Evolutionary conservation across 805 yeast species (phyloP), one percentile per base, ranked within the genome.

Genomic region (Lachancea dasiensis): DNA sequence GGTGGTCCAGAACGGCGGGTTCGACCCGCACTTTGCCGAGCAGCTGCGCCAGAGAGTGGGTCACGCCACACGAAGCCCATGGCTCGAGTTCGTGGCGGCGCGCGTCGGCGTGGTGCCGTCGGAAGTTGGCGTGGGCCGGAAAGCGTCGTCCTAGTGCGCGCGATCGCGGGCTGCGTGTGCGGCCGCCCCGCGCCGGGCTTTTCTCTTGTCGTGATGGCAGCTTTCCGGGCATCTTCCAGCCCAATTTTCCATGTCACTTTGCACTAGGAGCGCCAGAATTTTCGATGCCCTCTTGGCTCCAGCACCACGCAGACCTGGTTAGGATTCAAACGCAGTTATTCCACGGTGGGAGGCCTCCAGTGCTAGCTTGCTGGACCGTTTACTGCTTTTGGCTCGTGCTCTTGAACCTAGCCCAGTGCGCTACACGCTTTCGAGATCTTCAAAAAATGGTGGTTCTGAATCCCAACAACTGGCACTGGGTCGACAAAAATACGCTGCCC

Each of bases 401-500:
- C 21, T 22, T 6, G 5, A 6, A n/a, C 16, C 16, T n/a, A 20
- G 6, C 7, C 31, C 8, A 15, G 5, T 27, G 9, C 13, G 31
- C 14, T 20, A 6, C 22, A 3, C 22, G 9, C 14, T 28, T 4
- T 17, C 18, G 11, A 10, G 10, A 4, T 13, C n/a, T 7, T 13
- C 20, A 6, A 15, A 18, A 17, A 19, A 78, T 77, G 84, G 83
- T 75, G 38, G 84, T 79, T 26, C 75, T 76, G 52, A 79, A 79
- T 66, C 84, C 84, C 24, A 78, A 78, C 60, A 78, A 78, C 70
- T 78, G 85, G 85, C 85, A 78, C 64, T 78, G 85, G 85, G 79
- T 78, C 18, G 81, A 78, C 50, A 77, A 72, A 50, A 77, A 78
- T 63, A 77, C 82, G 43, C 66, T 78, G 32, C 75, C 79, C 39